Percentiles rank a stretch among this genome's conserved stretches.
Evolutionary conservation across 352 stramenopile species (phyloP).

Genomic region (Thalassiosira delicatula): DNA sequence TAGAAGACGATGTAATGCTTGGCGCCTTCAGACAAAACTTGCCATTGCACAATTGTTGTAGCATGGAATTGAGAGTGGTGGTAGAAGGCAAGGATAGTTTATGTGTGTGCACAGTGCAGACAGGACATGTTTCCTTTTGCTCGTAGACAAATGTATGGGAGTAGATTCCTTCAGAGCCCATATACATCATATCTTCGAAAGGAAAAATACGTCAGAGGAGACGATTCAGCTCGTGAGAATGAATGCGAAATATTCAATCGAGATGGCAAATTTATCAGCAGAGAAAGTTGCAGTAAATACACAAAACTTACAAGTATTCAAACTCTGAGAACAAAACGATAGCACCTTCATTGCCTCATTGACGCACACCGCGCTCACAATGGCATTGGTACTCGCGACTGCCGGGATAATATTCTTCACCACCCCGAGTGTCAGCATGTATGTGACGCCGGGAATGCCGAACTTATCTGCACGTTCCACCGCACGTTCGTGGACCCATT

Average conservation of each 20-base stretch:
- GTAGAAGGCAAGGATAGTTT: too few species aligned
- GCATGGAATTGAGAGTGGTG: too few species aligned
- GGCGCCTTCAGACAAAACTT: too few species aligned
- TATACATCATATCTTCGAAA: conserved; percentile 93
- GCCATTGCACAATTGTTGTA: too few species aligned
- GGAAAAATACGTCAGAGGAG: too few species aligned
- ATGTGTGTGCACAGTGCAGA: conserved; percentile 71
- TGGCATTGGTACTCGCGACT: conserved; percentile 95
- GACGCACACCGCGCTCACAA: conserved; percentile 94
- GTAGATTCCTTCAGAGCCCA: conserved; percentile 94
- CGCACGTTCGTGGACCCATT: conserved; percentile 94
- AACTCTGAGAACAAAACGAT: conserved; percentile 93
- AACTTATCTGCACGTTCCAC: conserved; percentile 90
- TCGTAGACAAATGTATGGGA: conserved; percentile 96
- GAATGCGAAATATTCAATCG: too few species aligned
- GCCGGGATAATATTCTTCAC: conserved; percentile 99
- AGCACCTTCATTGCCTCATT: conserved; percentile 97
- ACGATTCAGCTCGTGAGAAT: too few species aligned
- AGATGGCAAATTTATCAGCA: too few species aligned
- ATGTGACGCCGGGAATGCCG: conserved; percentile 94
- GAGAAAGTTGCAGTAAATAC: too few species aligned
- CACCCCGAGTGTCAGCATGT: conserved; percentile 95
- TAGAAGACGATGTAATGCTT: too few species aligned
- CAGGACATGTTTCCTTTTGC: conserved; percentile 88
- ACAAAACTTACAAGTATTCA: conserved; percentile 94